A percentile compares a stretch with the other conserved stretches of the same genome.
These are phyloP conservation scores for Cyanophora paradoxa DNA, from an alignment of 78 protist genomes.

Conservation along the genomic window DNA sequence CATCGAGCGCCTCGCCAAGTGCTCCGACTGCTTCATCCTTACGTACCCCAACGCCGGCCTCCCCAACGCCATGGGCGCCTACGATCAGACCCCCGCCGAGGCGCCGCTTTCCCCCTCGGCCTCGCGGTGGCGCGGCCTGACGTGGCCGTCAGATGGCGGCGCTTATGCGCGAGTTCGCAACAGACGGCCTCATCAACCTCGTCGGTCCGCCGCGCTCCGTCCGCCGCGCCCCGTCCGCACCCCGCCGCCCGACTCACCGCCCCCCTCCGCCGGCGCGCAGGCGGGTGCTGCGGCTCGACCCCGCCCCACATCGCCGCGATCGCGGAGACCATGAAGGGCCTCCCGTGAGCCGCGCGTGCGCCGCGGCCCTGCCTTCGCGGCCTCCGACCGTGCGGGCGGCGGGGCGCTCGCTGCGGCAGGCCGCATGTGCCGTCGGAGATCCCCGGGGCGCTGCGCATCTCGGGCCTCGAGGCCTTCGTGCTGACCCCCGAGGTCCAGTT, in stretches of 20 bases:
- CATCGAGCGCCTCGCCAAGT: constrained; percentile 50
- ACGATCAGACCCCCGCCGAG: neutral
- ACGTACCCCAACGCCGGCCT: constrained; percentile 93
- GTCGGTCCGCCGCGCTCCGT: too few relatives aligned
- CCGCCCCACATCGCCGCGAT: constrained; percentile 90
- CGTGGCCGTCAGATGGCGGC: neutral
- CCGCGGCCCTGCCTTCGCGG: neutral
- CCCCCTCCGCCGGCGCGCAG: constrained; percentile 6
- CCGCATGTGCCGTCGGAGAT: neutral
- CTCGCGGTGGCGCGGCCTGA: too few relatives aligned
- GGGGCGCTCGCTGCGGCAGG: too few relatives aligned
- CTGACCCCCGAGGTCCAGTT: constrained; percentile 44
- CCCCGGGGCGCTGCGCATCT: constrained; percentile 9
- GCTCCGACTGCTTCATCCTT: constrained; percentile 26
- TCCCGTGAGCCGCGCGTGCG: neutral
- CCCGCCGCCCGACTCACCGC: neutral
- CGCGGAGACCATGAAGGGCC: neutral
- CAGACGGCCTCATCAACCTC: constrained; percentile 75
- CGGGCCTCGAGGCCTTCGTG: constrained; percentile 82
- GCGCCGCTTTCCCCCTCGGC: too few relatives aligned
- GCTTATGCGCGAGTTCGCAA: constrained; percentile 54
- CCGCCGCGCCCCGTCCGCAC: too few relatives aligned
- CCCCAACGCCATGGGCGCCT: constrained; percentile 84
- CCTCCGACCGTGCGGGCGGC: neutral
- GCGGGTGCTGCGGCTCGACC: constrained; percentile 97